Conservation (phyloP, 208 protist species). For the Crithidia sp. region DNA sequence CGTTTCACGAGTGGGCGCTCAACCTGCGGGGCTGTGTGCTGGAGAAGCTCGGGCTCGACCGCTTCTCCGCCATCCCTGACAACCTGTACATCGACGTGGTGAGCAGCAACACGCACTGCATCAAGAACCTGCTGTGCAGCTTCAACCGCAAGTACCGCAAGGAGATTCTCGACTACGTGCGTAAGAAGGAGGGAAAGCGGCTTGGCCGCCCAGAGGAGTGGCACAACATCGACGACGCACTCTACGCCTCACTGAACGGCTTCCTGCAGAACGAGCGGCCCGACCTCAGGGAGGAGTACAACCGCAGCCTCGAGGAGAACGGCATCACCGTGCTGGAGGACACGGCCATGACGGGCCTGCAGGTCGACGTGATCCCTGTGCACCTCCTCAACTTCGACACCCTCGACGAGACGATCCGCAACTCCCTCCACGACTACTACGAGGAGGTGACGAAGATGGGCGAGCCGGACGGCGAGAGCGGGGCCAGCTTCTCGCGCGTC, state of each 20-base stretch:
- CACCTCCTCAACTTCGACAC: slow-evolving; percentile 65
- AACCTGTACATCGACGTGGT: slow-evolving; percentile 86
- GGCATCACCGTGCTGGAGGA: slow-evolving; percentile 79
- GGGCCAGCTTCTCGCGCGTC: slow-evolving; percentile 3
- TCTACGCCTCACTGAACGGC: slow-evolving; percentile 62
- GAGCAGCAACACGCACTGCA: slow-evolving; percentile 93
- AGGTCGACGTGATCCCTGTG: slow-evolving; percentile 85
- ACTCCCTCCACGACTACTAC: slow-evolving; percentile 39
- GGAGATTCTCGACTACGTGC: slow-evolving; percentile 64
- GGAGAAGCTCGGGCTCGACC: slow-evolving; percentile 70
- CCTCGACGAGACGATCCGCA: slow-evolving; percentile 63
- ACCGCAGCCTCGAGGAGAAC: slow-evolving; percentile 59
- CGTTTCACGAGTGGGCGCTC: slow-evolving; percentile 87
- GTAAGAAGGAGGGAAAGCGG: slow-evolving; percentile 40
- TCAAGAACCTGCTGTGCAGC: slow-evolving; percentile 86
- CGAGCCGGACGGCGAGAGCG: slow-evolving; percentile 12
- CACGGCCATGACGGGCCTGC: slow-evolving; percentile 87
- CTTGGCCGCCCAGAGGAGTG: slow-evolving; percentile 55
- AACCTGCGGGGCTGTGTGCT: slow-evolving; percentile 78
- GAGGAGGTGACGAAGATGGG: slow-evolving; percentile 8
- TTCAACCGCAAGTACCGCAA: slow-evolving; percentile 79
- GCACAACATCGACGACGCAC: slow-evolving; percentile 77
- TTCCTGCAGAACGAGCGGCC: slow-evolving; percentile 67
- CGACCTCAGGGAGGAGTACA: slow-evolving; percentile 78
- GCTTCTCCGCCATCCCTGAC: slow-evolving; percentile 53